Evolutionary conservation across 2,329 filamentous ascomycete species (phyloP), one percentile per base, ranked within the genome.

Genomic region (Diaporthe batatas): DNA sequence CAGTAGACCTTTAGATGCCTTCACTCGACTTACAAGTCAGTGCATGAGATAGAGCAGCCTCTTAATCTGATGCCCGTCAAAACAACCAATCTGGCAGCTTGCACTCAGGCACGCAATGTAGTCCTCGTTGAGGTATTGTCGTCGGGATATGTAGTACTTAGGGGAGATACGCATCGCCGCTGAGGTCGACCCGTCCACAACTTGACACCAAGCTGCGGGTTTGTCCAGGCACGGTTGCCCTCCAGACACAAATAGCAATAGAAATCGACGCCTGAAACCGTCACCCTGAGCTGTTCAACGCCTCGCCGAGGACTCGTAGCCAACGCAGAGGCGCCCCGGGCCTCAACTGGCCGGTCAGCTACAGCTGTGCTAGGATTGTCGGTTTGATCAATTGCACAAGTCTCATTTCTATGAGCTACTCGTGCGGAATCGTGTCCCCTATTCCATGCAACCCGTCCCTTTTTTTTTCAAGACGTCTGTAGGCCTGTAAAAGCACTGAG

Each of bases 361-460:
- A 73, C 62, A 68, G 25, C 62, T 47, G 74, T 75, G 23, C 71
- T 25, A 4, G 62, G 47, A 67, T 23, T 21, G 47, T 53, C 62
- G 62, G 32, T 67, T 23, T 74, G 77, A 78, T 74, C 76, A 77
- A 77, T 76, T 79, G 77, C 78, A 79, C 75, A 77, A 77, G 78
- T 78, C 76, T 77, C 77, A 76, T 76, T 77, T 76, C 68, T 76
- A 74, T 79, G 76, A 77, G 78, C 79, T 79, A 79, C 79, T 76
- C 78, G 78, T 79, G 78, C 78, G 77, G 73, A 62, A 68, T 74
- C 75, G 71, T 75, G 72, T 73, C 69, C 77, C 77, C 71, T 72
- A 75, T 71, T 77, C 79, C 78, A 79, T 78, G 78, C 76, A 79
- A 78, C 77, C 77, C 75, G 74, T 75, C 75, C 70, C 58, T 67